Conservation (phyloP, 768 basidiomycete species). For the Mycena vitilis region DNA sequence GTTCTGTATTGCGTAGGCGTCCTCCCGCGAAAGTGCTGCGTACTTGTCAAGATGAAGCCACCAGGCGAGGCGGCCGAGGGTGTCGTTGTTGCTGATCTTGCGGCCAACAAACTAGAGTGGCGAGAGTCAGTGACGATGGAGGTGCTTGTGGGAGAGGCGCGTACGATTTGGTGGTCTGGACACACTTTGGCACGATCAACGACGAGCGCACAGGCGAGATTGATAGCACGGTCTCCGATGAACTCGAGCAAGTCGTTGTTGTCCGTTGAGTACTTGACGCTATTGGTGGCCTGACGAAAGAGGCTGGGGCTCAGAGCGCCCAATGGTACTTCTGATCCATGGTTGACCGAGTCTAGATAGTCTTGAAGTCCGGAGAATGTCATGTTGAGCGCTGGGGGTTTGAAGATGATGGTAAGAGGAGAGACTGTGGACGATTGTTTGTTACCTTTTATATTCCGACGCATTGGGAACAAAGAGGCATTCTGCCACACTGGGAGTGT, state of each 20-base stretch:
- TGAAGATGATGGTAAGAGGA: not conserved
- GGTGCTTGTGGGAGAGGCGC: not conserved
- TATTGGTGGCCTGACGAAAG: constrained; percentile 41
- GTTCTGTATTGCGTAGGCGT: constrained; percentile 30
- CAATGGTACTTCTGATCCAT: constrained; percentile 10
- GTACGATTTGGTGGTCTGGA: constrained; percentile 45
- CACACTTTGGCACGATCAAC: constrained; percentile 43
- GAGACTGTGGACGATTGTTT: too few species aligned
- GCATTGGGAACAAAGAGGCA: too few species aligned
- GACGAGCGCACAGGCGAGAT: constrained; percentile 44
- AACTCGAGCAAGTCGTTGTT: constrained; percentile 51
- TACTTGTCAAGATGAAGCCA: constrained; percentile 42
- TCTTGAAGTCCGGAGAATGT: constrained; percentile 15
- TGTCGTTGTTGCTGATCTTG: constrained; percentile 46
- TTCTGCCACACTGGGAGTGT: too few species aligned
- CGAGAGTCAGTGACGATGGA: not conserved
- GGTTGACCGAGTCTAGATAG: constrained; percentile 16
- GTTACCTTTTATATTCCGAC: too few species aligned
- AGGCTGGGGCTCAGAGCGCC: constrained; percentile 14
- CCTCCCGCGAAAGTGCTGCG: constrained; percentile 39
- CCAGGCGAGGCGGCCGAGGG: constrained; percentile 45
- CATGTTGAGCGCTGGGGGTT: constrained; percentile 4
- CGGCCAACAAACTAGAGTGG: constrained; percentile 39
- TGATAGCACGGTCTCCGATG: constrained; percentile 47
- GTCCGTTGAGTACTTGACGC: constrained; percentile 37